phyloP scores from a whole-genome alignment of 306 rosid genomes.

The Prunus fruticosa region DNA sequence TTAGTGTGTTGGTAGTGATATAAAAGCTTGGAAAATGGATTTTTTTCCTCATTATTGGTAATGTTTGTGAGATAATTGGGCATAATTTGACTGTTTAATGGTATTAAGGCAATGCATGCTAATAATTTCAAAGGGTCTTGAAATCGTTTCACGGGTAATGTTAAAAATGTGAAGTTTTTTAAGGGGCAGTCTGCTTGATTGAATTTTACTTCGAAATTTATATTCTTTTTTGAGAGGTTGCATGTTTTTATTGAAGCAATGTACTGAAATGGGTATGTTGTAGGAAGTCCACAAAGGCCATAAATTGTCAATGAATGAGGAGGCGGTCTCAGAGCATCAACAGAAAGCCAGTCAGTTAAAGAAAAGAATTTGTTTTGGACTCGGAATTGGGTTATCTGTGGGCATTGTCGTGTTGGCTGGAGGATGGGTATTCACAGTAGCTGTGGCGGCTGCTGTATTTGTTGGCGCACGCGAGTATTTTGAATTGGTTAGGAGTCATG shows the following conservation, averaged over 20 bases:
- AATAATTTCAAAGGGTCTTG: neutral
- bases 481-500: constrained; percentile 81
- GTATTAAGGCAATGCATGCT: neutral
- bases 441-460: constrained; percentile 68
- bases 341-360: constrained; percentile 57
- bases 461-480: constrained; percentile 83
- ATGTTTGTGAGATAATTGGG: neutral
- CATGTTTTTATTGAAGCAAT: constrained; percentile 11
- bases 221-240: neutral
- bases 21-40: neutral
- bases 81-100: neutral
- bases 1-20: neutral
- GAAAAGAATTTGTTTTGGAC: constrained; percentile 74
- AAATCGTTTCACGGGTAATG: neutral
- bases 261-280: constrained; percentile 23
- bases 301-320: constrained; percentile 20
- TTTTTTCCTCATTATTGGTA: neutral
- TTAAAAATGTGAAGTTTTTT: neutral
- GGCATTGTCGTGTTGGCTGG: constrained; percentile 85
- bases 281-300: constrained; percentile 38
- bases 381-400: constrained; percentile 73
- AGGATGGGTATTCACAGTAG: constrained; percentile 77
- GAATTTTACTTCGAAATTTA: neutral
- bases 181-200: neutral
- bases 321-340: constrained; percentile 38